Percentiles rank a stretch among this genome's conserved stretches.
Evolutionary conservation across 1,139 yeast species (phyloP).

Genomic region (Protomyces macrosporus): DNA sequence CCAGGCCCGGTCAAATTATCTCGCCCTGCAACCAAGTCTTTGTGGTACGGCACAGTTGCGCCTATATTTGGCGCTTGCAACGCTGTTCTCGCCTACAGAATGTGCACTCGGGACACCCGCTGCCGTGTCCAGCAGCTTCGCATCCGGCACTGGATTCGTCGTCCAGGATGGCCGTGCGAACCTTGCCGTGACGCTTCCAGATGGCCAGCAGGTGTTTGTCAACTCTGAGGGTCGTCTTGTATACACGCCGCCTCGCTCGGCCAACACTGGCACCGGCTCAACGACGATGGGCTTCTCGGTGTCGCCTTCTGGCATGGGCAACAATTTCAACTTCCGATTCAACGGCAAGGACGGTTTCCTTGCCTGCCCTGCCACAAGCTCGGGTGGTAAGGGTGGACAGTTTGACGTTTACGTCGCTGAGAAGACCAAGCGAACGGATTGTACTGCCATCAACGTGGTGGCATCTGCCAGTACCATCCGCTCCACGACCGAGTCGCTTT

Average conservation of each 20-base stretch:
- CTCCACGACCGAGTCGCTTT: too few species aligned
- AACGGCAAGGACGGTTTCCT: constrained; percentile 3
- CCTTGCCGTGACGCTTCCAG: constrained; percentile 13
- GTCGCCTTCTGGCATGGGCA: neutral
- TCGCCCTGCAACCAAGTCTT: too few species aligned
- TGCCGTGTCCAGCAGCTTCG: too few species aligned
- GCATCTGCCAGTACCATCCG: neutral
- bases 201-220: constrained; percentile 21
- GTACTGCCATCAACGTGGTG: constrained; percentile 7
- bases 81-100: too few species aligned
- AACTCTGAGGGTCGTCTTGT: constrained; percentile 11
- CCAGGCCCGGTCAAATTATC: too few species aligned
- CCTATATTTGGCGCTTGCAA: too few species aligned
- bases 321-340: neutral
- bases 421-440: constrained; percentile 11
- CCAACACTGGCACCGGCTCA: constrained; percentile 1
- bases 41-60: too few species aligned
- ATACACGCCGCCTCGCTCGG: constrained; percentile 21
- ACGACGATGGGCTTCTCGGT: constrained; percentile 11
- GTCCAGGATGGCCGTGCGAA: neutral
- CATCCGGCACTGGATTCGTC: neutral
- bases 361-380: constrained; percentile 7
- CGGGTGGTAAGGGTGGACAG: neutral
- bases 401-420: constrained; percentile 10
- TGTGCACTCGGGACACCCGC: too few species aligned